Conservation (phyloP, 495 filamentous ascomycete species). For the Pseudevernia furfuracea region DNA sequence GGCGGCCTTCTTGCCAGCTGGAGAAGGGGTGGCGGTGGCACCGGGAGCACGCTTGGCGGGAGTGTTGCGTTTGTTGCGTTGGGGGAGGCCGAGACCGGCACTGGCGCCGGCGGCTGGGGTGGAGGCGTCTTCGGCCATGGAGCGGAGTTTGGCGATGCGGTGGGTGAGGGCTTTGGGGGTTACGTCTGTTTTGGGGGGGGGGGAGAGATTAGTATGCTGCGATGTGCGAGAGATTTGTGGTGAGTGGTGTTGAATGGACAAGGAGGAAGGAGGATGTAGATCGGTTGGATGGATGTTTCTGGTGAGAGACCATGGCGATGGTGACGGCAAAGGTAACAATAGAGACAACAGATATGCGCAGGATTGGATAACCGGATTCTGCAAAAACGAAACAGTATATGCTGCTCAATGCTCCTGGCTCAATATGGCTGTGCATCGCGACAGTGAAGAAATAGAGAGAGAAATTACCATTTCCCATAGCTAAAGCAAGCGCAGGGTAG, state of each 20-base stretch:
- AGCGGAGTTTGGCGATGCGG: slow-evolving; percentile 2
- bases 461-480: slow-evolving; percentile 11
- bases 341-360: not conserved
- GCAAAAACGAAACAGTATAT: not conserved
- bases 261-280: not conserved
- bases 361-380: not conserved
- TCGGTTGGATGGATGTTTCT: not conserved
- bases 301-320: not conserved
- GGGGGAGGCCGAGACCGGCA: not conserved
- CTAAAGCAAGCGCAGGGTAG: not conserved
- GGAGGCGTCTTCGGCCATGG: not conserved
- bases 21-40: not conserved
- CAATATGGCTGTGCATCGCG: too few species aligned
- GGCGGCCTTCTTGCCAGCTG: not conserved
- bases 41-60: not conserved
- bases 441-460: too few species aligned
- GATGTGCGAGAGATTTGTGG: not conserved
- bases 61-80: not conserved
- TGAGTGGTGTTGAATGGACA: too few species aligned
- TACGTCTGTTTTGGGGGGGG: not conserved
- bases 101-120: not conserved
- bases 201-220: not conserved
- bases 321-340: not conserved
- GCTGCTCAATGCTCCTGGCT: not conserved
- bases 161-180: slow-evolving; percentile 8